Conservation (phyloP, 345 rosid species). For the Eucalyptus microcorys region DNA sequence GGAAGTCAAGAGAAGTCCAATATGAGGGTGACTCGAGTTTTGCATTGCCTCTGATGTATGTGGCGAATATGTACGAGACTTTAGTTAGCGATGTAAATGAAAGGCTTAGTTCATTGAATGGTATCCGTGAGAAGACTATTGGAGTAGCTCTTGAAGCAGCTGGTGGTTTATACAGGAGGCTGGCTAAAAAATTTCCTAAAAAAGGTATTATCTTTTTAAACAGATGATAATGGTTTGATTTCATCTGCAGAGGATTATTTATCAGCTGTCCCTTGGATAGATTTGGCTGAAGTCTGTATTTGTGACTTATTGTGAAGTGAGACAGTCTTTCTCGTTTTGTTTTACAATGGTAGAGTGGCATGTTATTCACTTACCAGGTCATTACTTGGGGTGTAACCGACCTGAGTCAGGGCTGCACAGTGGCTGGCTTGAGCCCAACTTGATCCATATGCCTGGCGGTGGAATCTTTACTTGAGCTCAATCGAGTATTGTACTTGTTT, state of each 20-base stretch:
- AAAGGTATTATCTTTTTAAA: slow-evolving; percentile 32
- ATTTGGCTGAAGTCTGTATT: neutral
- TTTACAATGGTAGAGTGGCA: neutral
- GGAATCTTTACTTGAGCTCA: neutral
- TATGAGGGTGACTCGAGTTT: slow-evolving; percentile 70
- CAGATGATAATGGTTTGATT: neutral
- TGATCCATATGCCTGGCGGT: neutral
- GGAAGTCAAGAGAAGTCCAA: slow-evolving; percentile 61
- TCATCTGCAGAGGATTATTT: neutral
- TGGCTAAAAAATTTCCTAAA: slow-evolving; percentile 85
- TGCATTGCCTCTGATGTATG: slow-evolving; percentile 86
- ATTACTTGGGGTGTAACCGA: neutral
- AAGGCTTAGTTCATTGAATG: slow-evolving; percentile 67
- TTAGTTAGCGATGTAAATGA: slow-evolving; percentile 65
- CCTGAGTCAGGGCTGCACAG: neutral
- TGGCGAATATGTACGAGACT: slow-evolving; percentile 82
- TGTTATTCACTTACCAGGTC: neutral
- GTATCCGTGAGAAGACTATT: slow-evolving; percentile 68
- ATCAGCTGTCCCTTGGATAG: neutral
- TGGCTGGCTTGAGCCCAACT: neutral
- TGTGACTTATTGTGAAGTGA: neutral
- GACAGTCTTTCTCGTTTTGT: neutral
- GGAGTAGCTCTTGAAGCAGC: slow-evolving; percentile 95
- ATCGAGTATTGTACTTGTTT: neutral
- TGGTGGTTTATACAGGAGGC: slow-evolving; percentile 80